Conservation (phyloP, 1,284 basidiomycete species). For the Xanthoconium separans region DNA sequence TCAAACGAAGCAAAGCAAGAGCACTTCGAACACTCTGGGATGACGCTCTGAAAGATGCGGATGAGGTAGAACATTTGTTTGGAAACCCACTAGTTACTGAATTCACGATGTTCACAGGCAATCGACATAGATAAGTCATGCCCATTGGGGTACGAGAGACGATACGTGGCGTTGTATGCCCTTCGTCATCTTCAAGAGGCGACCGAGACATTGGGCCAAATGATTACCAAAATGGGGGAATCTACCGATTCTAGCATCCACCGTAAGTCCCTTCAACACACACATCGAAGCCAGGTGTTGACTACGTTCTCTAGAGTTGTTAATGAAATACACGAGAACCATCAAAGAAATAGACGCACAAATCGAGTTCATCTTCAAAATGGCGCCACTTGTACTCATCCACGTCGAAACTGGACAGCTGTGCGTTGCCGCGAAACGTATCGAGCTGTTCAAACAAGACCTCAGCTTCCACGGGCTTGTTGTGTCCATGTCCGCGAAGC, state of each 20-base stretch:
- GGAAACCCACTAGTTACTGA: neutral
- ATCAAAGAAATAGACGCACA: neutral
- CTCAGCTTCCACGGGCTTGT: constrained; percentile 6
- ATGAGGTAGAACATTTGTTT: neutral
- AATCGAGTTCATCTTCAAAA: neutral
- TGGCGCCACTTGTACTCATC: constrained; percentile 9
- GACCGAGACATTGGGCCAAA: neutral
- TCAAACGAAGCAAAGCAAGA: constrained; percentile 6
- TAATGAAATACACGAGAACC: constrained; percentile 1
- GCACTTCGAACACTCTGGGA: neutral
- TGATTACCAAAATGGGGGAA: neutral
- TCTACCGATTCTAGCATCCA: neutral
- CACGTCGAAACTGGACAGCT: constrained; percentile 5
- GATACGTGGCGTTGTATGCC: constrained; percentile 2
- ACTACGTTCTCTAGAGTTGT: constrained; percentile 2
- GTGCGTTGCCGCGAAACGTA: constrained; percentile 1
- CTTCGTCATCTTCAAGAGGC: neutral
- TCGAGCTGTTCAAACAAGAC: constrained; percentile 1
- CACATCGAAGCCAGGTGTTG: neutral
- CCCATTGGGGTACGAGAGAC: constrained; percentile 7
- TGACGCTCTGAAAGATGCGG: constrained; percentile 1
- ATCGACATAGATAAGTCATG: neutral
- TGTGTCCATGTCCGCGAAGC: neutral
- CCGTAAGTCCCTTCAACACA: neutral
- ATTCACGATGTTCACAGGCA: constrained; percentile 1